Evolutionary conservation across 768 basidiomycete species (phyloP).

Genomic region (Pleurotus cornucopiae): DNA sequence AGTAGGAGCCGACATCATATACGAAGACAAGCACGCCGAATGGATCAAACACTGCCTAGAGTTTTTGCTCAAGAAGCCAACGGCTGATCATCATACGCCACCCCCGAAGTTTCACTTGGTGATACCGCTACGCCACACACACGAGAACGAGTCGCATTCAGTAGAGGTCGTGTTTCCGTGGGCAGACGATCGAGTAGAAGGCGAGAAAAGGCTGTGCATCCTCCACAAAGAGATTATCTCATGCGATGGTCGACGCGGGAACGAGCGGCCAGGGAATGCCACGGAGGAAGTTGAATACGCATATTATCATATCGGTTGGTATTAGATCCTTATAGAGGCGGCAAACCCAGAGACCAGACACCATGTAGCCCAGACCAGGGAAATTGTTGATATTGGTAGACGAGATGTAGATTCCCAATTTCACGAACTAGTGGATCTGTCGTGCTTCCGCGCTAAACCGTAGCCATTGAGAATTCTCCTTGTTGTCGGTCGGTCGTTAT

Average conservation of each 20-base stretch:
- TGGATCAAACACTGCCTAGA: conserved; percentile 67
- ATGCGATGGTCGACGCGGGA: conserved; percentile 44
- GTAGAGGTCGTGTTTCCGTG: conserved; percentile 52
- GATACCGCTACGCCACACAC: conserved; percentile 70
- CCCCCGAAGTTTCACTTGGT: conserved; percentile 58
- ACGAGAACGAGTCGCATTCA: conserved; percentile 51
- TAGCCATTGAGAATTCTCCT: no score
- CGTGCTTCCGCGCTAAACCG: no score
- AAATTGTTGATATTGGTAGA: no score
- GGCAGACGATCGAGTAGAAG: conserved; percentile 8
- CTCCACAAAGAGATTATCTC: conserved; percentile 48
- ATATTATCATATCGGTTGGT: conserved; percentile 74
- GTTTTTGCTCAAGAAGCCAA: conserved; percentile 41
- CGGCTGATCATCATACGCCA: no score
- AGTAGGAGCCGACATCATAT: conserved; percentile 81
- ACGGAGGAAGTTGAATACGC: conserved; percentile 60
- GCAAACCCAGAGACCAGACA: no score
- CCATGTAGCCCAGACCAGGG: no score
- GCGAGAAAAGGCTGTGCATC: conserved; percentile 36
- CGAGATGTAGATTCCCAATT: no score
- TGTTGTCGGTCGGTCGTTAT: no score
- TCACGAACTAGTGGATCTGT: no score
- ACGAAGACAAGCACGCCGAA: conserved; percentile 63
- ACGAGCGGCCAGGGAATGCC: background rate
- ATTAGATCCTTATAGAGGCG: conserved; percentile 12